A percentile compares a stretch with the other conserved stretches of the same genome.
Evolutionary conservation across 2,329 filamentous ascomycete genomes (phyloP).

Genomic region (Hyphodiscus sp.): DNA sequence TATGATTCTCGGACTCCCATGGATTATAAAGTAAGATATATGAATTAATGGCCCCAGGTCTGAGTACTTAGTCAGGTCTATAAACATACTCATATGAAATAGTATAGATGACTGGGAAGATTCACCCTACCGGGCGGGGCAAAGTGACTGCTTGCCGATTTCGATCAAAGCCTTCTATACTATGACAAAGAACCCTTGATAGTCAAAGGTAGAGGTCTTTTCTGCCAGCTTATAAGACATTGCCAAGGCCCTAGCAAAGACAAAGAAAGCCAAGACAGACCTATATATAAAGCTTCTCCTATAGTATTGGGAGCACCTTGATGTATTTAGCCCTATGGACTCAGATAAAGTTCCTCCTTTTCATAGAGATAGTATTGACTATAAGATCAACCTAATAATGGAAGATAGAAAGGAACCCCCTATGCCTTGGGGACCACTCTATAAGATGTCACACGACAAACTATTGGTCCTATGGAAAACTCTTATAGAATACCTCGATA

Average conservation of each 20-base stretch:
- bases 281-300: background rate
- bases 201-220: too few species aligned
- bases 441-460: conserved; percentile 8
- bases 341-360: conserved; percentile 1
- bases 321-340: background rate
- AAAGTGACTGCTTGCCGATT: too few species aligned
- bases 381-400: conserved; percentile 6
- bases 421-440: conserved; percentile 3
- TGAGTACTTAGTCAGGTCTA: background rate
- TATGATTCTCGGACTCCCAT: conserved; percentile 2
- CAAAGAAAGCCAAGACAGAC: too few species aligned
- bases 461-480: conserved; percentile 8
- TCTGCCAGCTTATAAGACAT: too few species aligned
- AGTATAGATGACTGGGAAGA: background rate
- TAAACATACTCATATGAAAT: background rate
- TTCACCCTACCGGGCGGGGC: background rate
- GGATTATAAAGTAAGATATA: background rate
- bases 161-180: too few species aligned
- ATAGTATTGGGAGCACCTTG: background rate
- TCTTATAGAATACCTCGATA: conserved; percentile 7
- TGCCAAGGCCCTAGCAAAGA: too few species aligned
- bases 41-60: background rate
- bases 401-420: background rate
- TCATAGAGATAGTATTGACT: background rate
- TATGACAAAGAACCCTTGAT: too few species aligned